These are phyloP conservation scores for Chlorella sp. DNA, from an alignment of 139 green algal genomes.

Conservation along the genomic window DNA sequence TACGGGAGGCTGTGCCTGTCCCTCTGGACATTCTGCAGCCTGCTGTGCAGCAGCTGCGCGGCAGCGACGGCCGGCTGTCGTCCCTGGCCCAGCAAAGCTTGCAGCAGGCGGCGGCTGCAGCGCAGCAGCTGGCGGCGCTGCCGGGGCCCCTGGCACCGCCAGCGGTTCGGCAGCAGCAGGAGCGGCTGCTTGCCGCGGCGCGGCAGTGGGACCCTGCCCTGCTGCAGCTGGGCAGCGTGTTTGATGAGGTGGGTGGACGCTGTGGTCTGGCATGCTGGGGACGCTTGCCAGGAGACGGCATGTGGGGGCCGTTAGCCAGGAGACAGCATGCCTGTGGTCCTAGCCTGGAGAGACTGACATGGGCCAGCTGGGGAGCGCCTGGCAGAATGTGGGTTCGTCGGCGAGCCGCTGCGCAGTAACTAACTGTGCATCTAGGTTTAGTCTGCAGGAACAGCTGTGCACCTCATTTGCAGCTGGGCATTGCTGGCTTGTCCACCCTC, in stretches of 20 bases:
- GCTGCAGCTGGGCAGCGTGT: conserved; percentile 87
- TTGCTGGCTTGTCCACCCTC: too few species aligned
- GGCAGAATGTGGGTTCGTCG: too few species aligned
- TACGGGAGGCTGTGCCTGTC: conserved; percentile 71
- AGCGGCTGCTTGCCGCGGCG: conserved; percentile 4
- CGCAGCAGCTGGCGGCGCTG: not conserved
- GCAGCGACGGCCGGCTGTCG: not conserved
- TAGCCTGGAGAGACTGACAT: too few species aligned
- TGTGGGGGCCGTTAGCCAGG: too few species aligned
- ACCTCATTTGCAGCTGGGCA: too few species aligned
- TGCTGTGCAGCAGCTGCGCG: conserved; percentile 26
- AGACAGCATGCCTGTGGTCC: too few species aligned
- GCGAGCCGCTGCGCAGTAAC: too few species aligned
- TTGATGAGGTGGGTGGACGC: conserved; percentile 66
- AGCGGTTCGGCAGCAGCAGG: not conserved
- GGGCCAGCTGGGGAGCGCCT: too few species aligned
- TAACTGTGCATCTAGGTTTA: too few species aligned
- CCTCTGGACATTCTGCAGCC: conserved; percentile 75
- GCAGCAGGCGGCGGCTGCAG: not conserved
- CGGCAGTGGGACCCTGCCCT: conserved; percentile 80
- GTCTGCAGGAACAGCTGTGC: too few species aligned
- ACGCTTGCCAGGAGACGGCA: too few species aligned
- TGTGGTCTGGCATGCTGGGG: too few species aligned
- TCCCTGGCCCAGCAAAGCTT: not conserved
- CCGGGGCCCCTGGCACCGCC: not conserved